Conservation (phyloP, 1,284 basidiomycete species). For the Rhodotorula sp. region DNA sequence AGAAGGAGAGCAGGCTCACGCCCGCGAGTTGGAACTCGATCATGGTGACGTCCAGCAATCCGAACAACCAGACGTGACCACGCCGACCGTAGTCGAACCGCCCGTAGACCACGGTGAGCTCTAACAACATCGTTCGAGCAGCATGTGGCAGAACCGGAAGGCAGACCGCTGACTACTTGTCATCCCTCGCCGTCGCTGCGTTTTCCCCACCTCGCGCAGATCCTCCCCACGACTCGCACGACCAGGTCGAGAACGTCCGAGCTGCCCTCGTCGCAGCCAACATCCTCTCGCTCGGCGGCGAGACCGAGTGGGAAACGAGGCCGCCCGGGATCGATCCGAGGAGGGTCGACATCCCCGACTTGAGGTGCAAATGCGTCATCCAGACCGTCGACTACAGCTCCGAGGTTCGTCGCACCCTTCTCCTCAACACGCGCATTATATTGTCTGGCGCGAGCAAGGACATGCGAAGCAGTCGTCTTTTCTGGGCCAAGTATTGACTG, state of each 20-base stretch:
- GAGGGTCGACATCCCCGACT: constrained; percentile 27
- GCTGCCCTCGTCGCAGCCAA: constrained; percentile 18
- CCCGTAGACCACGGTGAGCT: neutral
- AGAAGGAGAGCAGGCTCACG: neutral
- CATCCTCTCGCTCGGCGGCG: constrained; percentile 9
- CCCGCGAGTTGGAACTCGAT: neutral
- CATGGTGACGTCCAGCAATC: neutral
- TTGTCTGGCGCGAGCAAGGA: too few relatives aligned
- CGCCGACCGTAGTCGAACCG: neutral
- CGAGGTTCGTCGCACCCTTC: neutral
- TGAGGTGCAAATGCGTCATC: constrained; percentile 15
- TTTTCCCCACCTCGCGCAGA: neutral
- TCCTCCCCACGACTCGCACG: neutral
- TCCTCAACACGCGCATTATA: too few relatives aligned
- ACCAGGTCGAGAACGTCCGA: constrained; percentile 1
- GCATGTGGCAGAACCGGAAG: too few relatives aligned
- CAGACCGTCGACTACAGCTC: constrained; percentile 30
- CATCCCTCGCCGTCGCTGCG: neutral
- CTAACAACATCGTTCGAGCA: too few relatives aligned
- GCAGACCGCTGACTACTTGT: too few relatives aligned
- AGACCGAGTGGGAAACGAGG: constrained; percentile 18
- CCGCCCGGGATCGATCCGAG: constrained; percentile 33
- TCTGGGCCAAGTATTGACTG: too few relatives aligned
- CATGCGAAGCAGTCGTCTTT: too few relatives aligned
- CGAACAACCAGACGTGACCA: neutral